Conservation (phyloP, 2,329 filamentous ascomycete genomes). For the Pestalotiopsis sp. region DNA sequence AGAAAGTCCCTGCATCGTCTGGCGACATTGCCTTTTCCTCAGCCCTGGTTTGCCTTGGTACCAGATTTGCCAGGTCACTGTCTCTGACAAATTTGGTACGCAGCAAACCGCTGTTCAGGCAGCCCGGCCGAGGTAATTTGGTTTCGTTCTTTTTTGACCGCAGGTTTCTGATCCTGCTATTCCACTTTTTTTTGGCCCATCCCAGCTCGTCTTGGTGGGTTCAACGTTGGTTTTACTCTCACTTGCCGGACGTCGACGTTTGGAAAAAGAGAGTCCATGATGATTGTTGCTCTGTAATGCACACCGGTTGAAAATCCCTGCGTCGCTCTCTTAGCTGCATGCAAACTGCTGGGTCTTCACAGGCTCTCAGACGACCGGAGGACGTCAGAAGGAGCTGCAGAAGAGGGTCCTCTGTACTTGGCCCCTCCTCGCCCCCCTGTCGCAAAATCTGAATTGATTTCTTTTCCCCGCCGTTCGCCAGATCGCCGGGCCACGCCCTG, state of each 20-base stretch:
- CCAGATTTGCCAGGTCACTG: not conserved
- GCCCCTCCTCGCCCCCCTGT: not conserved
- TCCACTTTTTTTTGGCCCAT: not conserved
- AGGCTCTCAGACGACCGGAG: not conserved
- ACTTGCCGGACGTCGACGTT: not conserved
- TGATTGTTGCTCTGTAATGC: not conserved
- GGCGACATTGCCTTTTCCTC: not conserved
- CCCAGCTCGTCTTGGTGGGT: not conserved
- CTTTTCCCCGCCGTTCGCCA: not conserved
- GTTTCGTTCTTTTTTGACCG: not conserved
- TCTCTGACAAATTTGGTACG: not conserved
- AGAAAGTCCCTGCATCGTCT: not conserved
- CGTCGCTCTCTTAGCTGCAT: not conserved
- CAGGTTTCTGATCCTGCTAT: not conserved
- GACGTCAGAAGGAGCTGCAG: not conserved
- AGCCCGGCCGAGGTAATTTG: not conserved
- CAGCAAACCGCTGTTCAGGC: not conserved
- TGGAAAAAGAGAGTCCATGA: not conserved
- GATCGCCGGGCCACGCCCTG: not conserved
- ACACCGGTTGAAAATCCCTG: not conserved
- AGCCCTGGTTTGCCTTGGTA: not conserved
- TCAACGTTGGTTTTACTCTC: not conserved
- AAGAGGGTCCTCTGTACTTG: not conserved
- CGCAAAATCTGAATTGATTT: not conserved
- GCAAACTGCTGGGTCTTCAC: not conserved